A percentile compares a stretch with the other conserved stretches of the same genome.
phyloP scores from a whole-genome alignment of 1,284 basidiomycete species.

The Caloboletus inedulis region DNA sequence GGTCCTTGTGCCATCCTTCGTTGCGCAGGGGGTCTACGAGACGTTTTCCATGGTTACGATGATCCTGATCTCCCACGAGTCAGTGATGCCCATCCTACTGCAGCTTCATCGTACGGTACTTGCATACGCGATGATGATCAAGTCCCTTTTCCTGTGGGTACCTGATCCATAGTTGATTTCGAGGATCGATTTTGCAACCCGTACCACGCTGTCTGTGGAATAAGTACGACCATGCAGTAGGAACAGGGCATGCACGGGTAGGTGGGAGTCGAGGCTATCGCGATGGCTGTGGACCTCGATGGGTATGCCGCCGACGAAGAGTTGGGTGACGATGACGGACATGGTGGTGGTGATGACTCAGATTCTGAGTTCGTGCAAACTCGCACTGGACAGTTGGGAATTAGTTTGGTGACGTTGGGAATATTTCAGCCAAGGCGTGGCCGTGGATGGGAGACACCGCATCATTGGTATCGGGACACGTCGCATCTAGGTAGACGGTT shows the following conservation, averaged over 20 bases:
- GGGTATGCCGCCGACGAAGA: slow-evolving; percentile 46
- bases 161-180: slow-evolving; percentile 30
- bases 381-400: background rate
- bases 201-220: slow-evolving; percentile 30
- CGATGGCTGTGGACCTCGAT: slow-evolving; percentile 41
- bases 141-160: slow-evolving; percentile 33
- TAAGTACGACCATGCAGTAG: slow-evolving; percentile 56
- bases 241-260: slow-evolving; percentile 51
- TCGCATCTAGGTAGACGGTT: no score
- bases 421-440: background rate
- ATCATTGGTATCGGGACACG: background rate
- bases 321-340: slow-evolving; percentile 14
- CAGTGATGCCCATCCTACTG: background rate
- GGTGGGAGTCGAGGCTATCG: slow-evolving; percentile 16
- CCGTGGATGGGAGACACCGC: background rate
- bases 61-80: slow-evolving; percentile 50
- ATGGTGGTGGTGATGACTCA: slow-evolving; percentile 10
- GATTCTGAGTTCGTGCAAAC: background rate
- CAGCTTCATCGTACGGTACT: slow-evolving; percentile 18
- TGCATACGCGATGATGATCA: slow-evolving; percentile 60
- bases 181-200: slow-evolving; percentile 31
- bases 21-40: slow-evolving; percentile 53
- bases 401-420: background rate
- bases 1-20: slow-evolving; percentile 50
- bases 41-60: slow-evolving; percentile 73